Conservation (phyloP, 1,284 basidiomycete genomes). For the Boletellus deceptivus region DNA sequence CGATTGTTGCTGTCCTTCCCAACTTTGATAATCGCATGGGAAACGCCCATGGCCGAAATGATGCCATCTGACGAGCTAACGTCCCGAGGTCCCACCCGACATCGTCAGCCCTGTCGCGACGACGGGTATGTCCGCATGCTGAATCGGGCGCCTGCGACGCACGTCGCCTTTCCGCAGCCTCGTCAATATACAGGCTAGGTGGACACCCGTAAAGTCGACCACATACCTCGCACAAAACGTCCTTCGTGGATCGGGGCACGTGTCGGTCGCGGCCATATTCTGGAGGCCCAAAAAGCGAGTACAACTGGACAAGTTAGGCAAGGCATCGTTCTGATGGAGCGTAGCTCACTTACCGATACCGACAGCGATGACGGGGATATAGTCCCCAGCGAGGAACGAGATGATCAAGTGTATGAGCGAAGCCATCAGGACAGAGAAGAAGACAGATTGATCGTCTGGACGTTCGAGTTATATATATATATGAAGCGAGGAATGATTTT, state of each 20-base stretch:
- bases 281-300: neutral
- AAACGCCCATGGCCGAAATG: too few relatives aligned
- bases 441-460: neutral
- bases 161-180: neutral
- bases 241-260: too few relatives aligned
- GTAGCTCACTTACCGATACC: slow-evolving; percentile 4
- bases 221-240: slow-evolving; percentile 1
- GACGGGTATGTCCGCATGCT: slow-evolving; percentile 4
- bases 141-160: neutral
- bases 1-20: too few relatives aligned
- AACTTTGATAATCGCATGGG: too few relatives aligned
- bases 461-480: neutral
- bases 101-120: neutral
- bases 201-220: too few relatives aligned
- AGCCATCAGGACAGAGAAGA: slow-evolving; percentile 1
- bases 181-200: neutral
- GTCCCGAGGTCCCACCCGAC: neutral
- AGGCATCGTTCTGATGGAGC: too few relatives aligned
- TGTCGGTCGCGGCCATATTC: neutral
- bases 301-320: neutral
- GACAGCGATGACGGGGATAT: neutral
- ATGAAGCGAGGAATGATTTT: too few relatives aligned
- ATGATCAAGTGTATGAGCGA: neutral
- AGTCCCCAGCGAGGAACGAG: neutral
- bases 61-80: neutral